These are phyloP conservation scores for Ramaria sp. DNA, from an alignment of 768 basidiomycete species.

Conservation along the genomic window DNA sequence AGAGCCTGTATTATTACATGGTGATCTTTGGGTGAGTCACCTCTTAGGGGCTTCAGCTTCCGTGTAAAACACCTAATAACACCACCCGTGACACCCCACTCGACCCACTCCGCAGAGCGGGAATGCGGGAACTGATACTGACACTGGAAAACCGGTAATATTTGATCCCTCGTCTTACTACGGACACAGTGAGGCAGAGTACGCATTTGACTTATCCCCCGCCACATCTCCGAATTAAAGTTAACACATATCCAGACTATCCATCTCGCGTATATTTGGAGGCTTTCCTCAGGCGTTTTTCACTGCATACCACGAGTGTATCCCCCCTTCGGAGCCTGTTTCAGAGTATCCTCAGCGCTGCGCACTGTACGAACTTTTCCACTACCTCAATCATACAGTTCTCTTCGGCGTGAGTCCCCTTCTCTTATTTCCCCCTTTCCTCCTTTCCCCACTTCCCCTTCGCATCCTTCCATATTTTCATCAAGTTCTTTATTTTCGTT, in stretches of 20 bases:
- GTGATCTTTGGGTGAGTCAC: conserved; percentile 63
- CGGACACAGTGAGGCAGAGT: conserved; percentile 81
- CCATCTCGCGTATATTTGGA: conserved; percentile 72
- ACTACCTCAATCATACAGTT: conserved; percentile 74
- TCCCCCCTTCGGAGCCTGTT: conserved; percentile 53
- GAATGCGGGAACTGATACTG: conserved; percentile 51
- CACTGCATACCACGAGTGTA: conserved; percentile 47
- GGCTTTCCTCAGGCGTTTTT: conserved; percentile 60
- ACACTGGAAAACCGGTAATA: conserved; percentile 49
- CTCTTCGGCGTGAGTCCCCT: conserved; percentile 55
- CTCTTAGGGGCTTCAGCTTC: too few species aligned
- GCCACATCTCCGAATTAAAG: not conserved
- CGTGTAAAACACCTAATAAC: not conserved
- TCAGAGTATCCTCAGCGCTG: conserved; percentile 52
- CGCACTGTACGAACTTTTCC: conserved; percentile 70
- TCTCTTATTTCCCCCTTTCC: not conserved
- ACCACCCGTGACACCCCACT: not conserved
- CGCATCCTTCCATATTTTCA: too few species aligned
- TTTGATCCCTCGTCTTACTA: conserved; percentile 74
- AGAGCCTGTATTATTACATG: conserved; percentile 62
- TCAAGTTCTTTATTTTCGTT: too few species aligned
- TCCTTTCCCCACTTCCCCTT: not conserved
- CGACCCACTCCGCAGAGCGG: conserved; percentile 40
- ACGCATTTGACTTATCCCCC: conserved; percentile 17
- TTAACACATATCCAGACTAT: conserved; percentile 34